Conservation (phyloP, 2,329 filamentous ascomycete species). For the Hypoxylon sp. region DNA sequence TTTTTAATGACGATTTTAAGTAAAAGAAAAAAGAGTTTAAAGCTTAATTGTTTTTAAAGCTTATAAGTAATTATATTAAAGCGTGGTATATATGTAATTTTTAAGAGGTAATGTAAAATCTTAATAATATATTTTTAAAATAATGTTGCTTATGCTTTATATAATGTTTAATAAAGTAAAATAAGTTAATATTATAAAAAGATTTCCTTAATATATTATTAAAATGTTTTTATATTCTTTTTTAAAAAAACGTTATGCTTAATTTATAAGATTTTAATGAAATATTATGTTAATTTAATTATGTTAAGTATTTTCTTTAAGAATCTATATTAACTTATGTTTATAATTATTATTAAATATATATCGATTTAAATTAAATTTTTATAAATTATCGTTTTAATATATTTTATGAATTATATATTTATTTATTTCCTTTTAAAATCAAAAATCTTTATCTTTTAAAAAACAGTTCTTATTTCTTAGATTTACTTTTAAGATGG, state of each 20-base stretch:
- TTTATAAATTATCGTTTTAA: not conserved
- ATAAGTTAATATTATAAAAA: not conserved
- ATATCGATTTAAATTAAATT: not conserved
- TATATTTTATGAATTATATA: not conserved
- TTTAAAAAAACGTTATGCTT: not conserved
- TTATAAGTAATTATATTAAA: not conserved
- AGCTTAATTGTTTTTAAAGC: not conserved
- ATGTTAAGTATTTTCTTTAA: not conserved
- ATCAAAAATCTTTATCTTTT: not conserved
- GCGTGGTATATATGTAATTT: not conserved
- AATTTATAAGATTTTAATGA: not conserved
- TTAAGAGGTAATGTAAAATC: not conserved
- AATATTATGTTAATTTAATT: constrained; percentile 4
- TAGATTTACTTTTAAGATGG: not conserved
- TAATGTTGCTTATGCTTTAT: constrained; percentile 2
- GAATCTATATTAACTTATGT: not conserved
- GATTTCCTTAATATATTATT: not conserved
- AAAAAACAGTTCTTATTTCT: not conserved
- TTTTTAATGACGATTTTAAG: not conserved
- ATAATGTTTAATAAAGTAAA: not conserved
- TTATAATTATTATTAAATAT: not conserved
- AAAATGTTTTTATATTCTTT: not conserved
- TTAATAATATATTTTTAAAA: not conserved
- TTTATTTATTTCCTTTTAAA: not conserved
- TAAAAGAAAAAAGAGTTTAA: not conserved